phyloP scores from a whole-genome alignment of 192 early-diverging fungal genomes.

The Lobosporangium transversale region DNA sequence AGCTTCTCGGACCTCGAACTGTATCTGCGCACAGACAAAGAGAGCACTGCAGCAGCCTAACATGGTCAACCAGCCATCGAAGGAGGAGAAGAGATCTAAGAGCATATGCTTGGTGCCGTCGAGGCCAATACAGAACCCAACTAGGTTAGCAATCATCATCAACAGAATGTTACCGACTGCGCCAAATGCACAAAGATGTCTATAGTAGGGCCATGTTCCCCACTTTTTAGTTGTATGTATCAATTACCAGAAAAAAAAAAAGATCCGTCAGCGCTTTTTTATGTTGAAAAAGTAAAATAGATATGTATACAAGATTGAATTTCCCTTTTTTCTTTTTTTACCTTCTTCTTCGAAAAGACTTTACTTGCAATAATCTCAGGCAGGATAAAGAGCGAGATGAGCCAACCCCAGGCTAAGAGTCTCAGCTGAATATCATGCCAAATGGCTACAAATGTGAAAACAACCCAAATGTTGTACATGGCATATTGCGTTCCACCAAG shows the following conservation, averaged over 20 bases:
- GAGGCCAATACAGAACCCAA: constrained; percentile 92
- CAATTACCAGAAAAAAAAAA: constrained; percentile 37
- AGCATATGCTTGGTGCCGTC: constrained; percentile 86
- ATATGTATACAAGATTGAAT: background rate
- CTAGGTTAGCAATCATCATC: constrained; percentile 96
- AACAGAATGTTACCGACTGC: constrained; percentile 86
- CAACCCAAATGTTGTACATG: constrained; percentile 81
- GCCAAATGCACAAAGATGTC: constrained; percentile 83
- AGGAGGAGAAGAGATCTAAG: constrained; percentile 59
- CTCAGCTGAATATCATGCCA: constrained; percentile 97
- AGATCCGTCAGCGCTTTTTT: too few species aligned
- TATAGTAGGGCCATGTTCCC: constrained; percentile 67
- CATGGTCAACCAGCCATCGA: constrained; percentile 54
- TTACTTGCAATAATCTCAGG: constrained; percentile 81
- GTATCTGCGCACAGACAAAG: constrained; percentile 75
- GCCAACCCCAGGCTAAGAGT: constrained; percentile 92
- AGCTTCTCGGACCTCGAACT: constrained; percentile 83
- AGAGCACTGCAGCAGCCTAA: constrained; percentile 58
- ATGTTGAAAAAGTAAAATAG: background rate
- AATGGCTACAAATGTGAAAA: constrained; percentile 97
- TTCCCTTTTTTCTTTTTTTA: constrained; percentile 11
- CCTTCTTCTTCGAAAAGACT: constrained; percentile 65
- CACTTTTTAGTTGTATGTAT: constrained; percentile 53
- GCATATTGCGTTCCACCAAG: constrained; percentile 83
- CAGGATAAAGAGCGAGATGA: constrained; percentile 86